Conservation (phyloP, 2,329 filamentous ascomycete genomes). For the Penicillium brasilianum region DNA sequence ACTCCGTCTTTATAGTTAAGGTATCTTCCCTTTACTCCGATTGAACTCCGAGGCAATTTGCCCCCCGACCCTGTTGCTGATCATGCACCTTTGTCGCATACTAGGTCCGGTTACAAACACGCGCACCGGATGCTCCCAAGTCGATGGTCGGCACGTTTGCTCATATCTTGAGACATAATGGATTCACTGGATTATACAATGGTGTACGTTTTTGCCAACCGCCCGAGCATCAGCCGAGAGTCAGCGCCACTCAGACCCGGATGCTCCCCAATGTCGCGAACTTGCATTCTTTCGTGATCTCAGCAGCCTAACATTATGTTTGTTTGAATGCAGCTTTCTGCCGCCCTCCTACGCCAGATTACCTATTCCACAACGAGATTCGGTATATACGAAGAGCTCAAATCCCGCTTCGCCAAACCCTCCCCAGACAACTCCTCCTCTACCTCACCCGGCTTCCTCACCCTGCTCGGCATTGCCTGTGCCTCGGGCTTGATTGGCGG, state of each 20-base stretch:
- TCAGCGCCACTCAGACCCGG: background rate
- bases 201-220: constrained; percentile 60
- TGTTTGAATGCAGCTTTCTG: constrained; percentile 67
- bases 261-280: background rate
- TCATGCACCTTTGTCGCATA: constrained; percentile 23
- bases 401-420: constrained; percentile 64
- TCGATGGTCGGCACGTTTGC: constrained; percentile 85
- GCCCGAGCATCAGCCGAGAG: constrained; percentile 1
- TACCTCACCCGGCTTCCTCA: constrained; percentile 68
- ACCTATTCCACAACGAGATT: constrained; percentile 98
- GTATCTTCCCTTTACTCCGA: constrained; percentile 37
- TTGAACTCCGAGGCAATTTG: constrained; percentile 13
- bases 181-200: constrained; percentile 80
- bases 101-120: constrained; percentile 86
- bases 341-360: constrained; percentile 87
- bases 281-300: background rate
- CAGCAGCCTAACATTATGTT: constrained; percentile 12
- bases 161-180: constrained; percentile 78
- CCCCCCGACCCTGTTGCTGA: constrained; percentile 17
- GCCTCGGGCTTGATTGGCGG: constrained; percentile 87
- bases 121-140: constrained; percentile 73
- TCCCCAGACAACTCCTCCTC: constrained; percentile 45
- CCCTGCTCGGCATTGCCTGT: constrained; percentile 82
- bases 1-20: constrained; percentile 56
- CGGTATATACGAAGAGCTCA: constrained; percentile 93